A percentile compares a stretch with the other conserved stretches of the same genome.
phyloP scores from a whole-genome alignment of 75 land plant genomes.

The Selaginella moellendorffii region DNA sequence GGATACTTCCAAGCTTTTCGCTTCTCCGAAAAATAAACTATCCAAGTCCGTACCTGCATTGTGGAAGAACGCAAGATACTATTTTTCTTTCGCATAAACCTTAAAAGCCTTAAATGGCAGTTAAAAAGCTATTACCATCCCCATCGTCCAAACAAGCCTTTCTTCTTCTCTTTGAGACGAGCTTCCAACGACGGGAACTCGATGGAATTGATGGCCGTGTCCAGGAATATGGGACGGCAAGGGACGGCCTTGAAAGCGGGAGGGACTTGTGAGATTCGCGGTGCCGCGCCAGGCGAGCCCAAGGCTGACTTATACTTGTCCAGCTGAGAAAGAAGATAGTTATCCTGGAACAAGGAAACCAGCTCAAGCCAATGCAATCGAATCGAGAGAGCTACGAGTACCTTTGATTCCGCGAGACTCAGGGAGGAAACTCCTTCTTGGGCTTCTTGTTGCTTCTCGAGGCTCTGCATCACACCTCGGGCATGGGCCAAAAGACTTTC shows the following conservation, averaged over 20 bases:
- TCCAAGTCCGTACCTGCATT: too few relatives aligned
- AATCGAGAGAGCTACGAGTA: conserved; percentile 10
- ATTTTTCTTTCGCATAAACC: too few relatives aligned
- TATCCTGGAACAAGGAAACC: conserved; percentile 23
- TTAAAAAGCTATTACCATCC: too few relatives aligned
- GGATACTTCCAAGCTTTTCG: too few relatives aligned
- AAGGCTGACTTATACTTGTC: conserved; percentile 63
- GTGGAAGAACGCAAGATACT: too few relatives aligned
- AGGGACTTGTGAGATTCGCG: conserved; percentile 60
- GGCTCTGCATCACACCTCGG: conserved; percentile 51
- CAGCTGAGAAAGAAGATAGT: conserved; percentile 49
- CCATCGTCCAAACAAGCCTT: conserved; percentile 34
- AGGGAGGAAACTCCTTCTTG: conserved; percentile 54
- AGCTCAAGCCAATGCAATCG: neutral
- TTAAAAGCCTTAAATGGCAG: too few relatives aligned
- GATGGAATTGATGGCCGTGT: conserved; percentile 58
- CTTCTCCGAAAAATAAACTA: too few relatives aligned
- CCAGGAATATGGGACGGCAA: conserved; percentile 80
- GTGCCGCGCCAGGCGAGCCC: conserved; percentile 32
- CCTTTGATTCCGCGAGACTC: conserved; percentile 44
- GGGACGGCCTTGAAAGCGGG: conserved; percentile 69
- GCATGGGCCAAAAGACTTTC: conserved; percentile 78
- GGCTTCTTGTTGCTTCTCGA: conserved; percentile 47
- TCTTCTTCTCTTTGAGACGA: conserved; percentile 67
- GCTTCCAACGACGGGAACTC: conserved; percentile 80